Conservation (phyloP, 108 stramenopile species). For the Phaeodactylum tricornutum region DNA sequence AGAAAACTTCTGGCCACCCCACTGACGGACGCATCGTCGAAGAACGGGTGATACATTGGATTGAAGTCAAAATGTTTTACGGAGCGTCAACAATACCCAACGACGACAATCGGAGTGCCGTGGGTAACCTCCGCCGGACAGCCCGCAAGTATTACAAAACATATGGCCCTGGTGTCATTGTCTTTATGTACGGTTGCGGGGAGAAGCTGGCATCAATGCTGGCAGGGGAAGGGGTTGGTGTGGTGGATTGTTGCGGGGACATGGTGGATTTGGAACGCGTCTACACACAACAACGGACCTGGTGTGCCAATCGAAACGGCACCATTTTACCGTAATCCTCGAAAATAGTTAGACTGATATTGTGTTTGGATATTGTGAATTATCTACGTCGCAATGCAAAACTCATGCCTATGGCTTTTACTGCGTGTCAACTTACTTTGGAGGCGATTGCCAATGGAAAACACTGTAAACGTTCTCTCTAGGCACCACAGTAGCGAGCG, state of each 20-base stretch:
- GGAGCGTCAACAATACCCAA: constrained; percentile 56
- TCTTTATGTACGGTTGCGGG: constrained; percentile 65
- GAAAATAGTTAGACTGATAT: no score
- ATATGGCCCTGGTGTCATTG: constrained; percentile 52
- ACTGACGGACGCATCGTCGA: constrained; percentile 1
- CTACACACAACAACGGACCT: constrained; percentile 40
- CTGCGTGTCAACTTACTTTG: no score
- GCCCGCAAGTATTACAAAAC: constrained; percentile 31
- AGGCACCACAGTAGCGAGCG: no score
- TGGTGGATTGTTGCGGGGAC: constrained; percentile 37
- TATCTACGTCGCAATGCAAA: no score
- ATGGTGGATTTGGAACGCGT: constrained; percentile 28
- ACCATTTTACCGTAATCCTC: constrained; percentile 48
- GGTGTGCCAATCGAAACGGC: constrained; percentile 51
- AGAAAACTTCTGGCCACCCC: background rate
- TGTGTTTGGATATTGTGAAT: no score
- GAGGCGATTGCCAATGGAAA: no score
- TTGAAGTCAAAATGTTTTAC: constrained; percentile 82
- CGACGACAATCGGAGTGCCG: constrained; percentile 42
- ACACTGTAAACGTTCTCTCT: no score
- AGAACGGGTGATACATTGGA: constrained; percentile 30
- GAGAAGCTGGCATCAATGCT: constrained; percentile 35
- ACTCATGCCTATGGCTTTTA: no score
- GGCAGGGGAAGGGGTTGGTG: constrained; percentile 36
- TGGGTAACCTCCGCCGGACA: constrained; percentile 41